Evolutionary conservation across 2,329 filamentous ascomycete genomes (phyloP).

Genomic region (Aspergillus sp.): DNA sequence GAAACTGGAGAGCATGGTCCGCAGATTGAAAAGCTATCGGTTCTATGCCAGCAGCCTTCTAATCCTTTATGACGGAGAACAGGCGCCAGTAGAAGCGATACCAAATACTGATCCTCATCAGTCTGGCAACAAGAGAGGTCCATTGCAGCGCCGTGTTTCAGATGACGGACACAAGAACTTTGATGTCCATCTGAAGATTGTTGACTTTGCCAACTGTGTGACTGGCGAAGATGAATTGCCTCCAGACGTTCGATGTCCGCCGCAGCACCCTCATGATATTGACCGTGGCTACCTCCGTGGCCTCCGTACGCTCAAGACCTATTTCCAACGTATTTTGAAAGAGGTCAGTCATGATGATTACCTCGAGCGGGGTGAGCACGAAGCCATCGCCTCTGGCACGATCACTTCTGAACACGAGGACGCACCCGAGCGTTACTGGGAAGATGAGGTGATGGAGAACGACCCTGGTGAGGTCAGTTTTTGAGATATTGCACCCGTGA

Average conservation of each 20-base stretch:
- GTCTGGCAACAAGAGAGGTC: conserved; percentile 25
- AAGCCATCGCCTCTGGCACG: conserved; percentile 31
- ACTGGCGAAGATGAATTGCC: conserved; percentile 67
- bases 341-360: conserved; percentile 53
- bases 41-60: conserved; percentile 93
- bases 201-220: conserved; percentile 96
- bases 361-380: conserved; percentile 37
- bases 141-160: conserved; percentile 22
- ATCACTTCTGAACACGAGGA: conserved; percentile 24
- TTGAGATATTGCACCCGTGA: conserved; percentile 12
- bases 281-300: conserved; percentile 87
- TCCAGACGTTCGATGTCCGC: conserved; percentile 62
- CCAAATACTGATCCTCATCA: conserved; percentile 12
- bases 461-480: conserved; percentile 39
- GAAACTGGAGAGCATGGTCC: conserved; percentile 74
- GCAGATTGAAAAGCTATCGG: conserved; percentile 71
- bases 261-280: conserved; percentile 67
- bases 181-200: conserved; percentile 76
- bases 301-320: conserved; percentile 65
- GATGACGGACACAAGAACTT: conserved; percentile 31
- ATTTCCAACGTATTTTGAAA: conserved; percentile 78
- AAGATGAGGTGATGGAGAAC: conserved; percentile 36
- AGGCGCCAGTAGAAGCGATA: conserved; percentile 15
- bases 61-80: conserved; percentile 88
- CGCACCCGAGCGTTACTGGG: conserved; percentile 29